Conservation (phyloP, 768 basidiomycete genomes). For the Cystobasidium tubakii region DNA sequence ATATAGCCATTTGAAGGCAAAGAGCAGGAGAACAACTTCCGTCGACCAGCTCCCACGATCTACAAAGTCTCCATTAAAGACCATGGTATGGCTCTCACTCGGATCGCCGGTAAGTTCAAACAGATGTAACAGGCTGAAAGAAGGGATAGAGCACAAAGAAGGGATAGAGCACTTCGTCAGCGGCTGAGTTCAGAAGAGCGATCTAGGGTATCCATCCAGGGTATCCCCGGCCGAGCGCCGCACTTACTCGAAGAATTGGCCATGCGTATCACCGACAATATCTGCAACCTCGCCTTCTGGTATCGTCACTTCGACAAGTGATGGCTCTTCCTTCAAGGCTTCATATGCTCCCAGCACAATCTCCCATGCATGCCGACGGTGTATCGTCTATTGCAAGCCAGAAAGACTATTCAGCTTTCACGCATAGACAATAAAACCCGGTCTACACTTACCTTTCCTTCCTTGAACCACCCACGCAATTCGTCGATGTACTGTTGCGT, state of each 20-base stretch:
- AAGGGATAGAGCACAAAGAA: too few species aligned
- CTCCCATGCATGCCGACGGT: slow-evolving; percentile 81
- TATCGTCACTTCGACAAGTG: slow-evolving; percentile 68
- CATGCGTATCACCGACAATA: slow-evolving; percentile 94
- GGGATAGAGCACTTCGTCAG: too few species aligned
- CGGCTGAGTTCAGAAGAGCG: too few species aligned
- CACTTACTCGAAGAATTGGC: slow-evolving; percentile 49
- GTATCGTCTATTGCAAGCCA: neutral
- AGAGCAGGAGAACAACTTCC: slow-evolving; percentile 83
- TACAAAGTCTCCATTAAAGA: slow-evolving; percentile 94
- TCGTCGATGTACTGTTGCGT: slow-evolving; percentile 69
- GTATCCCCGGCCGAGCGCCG: too few species aligned
- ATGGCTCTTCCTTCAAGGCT: slow-evolving; percentile 69
- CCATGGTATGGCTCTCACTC: slow-evolving; percentile 69
- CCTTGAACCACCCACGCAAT: slow-evolving; percentile 90
- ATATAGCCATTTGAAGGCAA: slow-evolving; percentile 95
- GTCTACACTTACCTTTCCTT: slow-evolving; percentile 81
- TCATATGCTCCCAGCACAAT: slow-evolving; percentile 81
- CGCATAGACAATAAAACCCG: slow-evolving; percentile 11
- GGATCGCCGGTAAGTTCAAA: slow-evolving; percentile 79
- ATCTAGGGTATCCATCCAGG: too few species aligned
- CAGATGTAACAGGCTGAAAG: slow-evolving; percentile 85
- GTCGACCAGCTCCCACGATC: slow-evolving; percentile 95
- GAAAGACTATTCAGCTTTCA: neutral
- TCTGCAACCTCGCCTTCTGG: slow-evolving; percentile 75